Evolutionary conservation across 1,139 yeast species (phyloP), one percentile per base, ranked within the genome.

Genomic region (Diutina mesorugosa): DNA sequence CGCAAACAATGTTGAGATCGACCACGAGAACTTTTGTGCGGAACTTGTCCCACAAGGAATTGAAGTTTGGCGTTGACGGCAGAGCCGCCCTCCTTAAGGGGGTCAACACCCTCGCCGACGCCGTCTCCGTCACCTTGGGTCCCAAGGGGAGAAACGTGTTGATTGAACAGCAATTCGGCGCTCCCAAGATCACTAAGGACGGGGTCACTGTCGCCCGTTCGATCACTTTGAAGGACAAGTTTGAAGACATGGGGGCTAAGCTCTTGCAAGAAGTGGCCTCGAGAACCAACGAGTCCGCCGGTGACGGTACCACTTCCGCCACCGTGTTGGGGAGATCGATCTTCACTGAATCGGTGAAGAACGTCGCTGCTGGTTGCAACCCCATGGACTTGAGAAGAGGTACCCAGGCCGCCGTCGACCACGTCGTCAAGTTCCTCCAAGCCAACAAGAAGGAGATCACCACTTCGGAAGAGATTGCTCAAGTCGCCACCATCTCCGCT

Each of bases 301-400:
- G 99, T 79, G 99, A 93, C 68, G 99, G 99, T 78, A 93, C 99
- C 64, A 93, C 99, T 55, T 87, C 97, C 56, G 99, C 99, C 66
- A 93, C 99, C 59, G 96, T 93, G 58, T 81, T 93, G 64, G 99
- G 98, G 66, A 87, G 97, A 76, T 90, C 97, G 59, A 93, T 93
- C 66, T 93, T 93, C 80, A 87, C 97, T 62, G 99, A 93, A 76
- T 85, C 96, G 32, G 98, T 93, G 62, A 93, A 93, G 80, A 93
- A 93, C 68, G 99, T 93, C 58, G 99, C 99, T 61, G 98, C 99
- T 60, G 99, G 99, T 60, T 93, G 99, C 78, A 93, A 93, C 80
- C 99, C 99, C 69, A 95, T 93, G 98, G 99, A 93, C 70, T 83
- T 93, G 71, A 89, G 99, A 83, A 87, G 97, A 73, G 99, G 99